Conservation (phyloP, 257 asterid genomes). For the Solanum habrochaites region DNA sequence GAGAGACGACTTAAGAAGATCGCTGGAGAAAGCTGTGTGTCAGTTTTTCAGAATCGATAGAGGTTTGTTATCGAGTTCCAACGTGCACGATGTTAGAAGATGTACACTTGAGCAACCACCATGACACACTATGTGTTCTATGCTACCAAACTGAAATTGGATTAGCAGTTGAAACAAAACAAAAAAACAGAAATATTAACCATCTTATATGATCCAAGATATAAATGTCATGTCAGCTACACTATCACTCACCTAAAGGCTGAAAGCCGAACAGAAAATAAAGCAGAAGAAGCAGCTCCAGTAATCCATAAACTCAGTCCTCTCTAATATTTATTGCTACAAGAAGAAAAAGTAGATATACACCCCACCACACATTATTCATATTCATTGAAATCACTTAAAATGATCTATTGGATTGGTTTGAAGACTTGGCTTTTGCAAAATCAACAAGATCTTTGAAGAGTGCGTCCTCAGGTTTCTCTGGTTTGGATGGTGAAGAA, state of each 20-base stretch:
- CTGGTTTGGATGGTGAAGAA: constrained; percentile 42
- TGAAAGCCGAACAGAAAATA: not conserved
- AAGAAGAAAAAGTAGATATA: not conserved
- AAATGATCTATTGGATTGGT: constrained; percentile 46
- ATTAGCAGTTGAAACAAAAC: not conserved
- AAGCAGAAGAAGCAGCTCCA: not conserved
- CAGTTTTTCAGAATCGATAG: constrained; percentile 30
- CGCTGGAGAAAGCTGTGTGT: constrained; percentile 58
- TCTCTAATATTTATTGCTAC: not conserved
- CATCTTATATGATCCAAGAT: not conserved
- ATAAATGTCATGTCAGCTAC: not conserved
- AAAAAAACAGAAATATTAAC: not conserved
- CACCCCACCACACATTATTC: constrained; percentile 19
- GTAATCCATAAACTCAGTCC: not conserved
- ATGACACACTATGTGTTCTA: not conserved
- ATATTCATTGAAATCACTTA: constrained; percentile 12
- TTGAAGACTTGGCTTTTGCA: constrained; percentile 86
- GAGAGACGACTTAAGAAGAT: constrained; percentile 40
- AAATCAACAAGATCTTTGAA: constrained; percentile 86
- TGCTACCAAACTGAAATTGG: not conserved
- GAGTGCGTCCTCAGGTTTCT: constrained; percentile 68
- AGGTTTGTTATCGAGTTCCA: constrained; percentile 16
- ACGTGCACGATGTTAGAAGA: not conserved
- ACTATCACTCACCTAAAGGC: not conserved
- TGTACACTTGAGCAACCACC: not conserved